These are phyloP conservation scores for Solanum chilense DNA, from an alignment of 257 asterid genomes.

Conservation along the genomic window DNA sequence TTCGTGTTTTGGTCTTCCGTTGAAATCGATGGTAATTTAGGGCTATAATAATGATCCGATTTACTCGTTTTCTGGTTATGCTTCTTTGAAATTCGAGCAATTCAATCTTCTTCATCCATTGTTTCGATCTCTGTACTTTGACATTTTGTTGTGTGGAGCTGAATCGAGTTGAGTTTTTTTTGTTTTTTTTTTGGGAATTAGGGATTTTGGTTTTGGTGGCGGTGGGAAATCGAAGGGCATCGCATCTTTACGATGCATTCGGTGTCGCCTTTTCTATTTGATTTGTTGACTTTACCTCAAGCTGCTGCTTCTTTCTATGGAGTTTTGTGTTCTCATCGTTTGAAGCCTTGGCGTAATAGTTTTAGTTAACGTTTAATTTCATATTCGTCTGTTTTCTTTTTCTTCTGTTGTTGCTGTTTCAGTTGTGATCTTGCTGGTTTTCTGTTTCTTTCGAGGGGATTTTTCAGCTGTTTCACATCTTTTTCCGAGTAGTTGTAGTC, in stretches of 20 bases:
- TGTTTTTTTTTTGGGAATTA: background rate
- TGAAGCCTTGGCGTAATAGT: slow-evolving; percentile 62
- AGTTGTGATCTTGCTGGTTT: background rate
- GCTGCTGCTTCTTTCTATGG: slow-evolving; percentile 32
- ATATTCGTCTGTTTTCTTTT: background rate
- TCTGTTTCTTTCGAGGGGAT: background rate
- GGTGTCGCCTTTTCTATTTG: slow-evolving; percentile 41
- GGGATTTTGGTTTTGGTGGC: background rate
- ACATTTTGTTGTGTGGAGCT: background rate
- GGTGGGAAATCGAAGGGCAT: slow-evolving; percentile 60
- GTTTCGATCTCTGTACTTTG: background rate
- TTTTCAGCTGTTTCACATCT: background rate
- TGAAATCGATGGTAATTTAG: background rate
- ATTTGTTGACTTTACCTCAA: slow-evolving; percentile 25
- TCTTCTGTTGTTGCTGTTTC: slow-evolving; percentile 1
- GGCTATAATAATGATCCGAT: background rate
- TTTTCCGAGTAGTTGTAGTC: background rate
- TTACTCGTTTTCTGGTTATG: background rate
- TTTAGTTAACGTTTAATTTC: slow-evolving; percentile 50
- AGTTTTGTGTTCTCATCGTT: slow-evolving; percentile 58
- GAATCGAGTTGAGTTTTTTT: background rate
- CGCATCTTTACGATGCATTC: slow-evolving; percentile 73
- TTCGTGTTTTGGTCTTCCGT: background rate
- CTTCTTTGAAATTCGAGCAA: background rate
- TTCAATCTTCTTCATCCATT: background rate